Evolutionary conservation across 2,329 filamentous ascomycete genomes (phyloP).

Genomic region (Phyllosticta citrichinensis): DNA sequence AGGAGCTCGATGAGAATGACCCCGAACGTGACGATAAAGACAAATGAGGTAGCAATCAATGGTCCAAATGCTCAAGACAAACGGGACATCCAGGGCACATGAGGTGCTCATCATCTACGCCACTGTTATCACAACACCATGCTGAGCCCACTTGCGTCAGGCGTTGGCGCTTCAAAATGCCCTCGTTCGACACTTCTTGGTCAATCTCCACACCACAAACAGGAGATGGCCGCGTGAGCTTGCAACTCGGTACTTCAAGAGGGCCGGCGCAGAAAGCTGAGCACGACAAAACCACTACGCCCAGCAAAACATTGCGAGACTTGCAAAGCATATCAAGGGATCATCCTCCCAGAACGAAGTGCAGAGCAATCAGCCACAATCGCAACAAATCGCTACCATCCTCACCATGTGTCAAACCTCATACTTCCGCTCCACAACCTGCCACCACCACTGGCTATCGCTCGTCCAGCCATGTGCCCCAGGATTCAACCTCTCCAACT

Average conservation of each 20-base stretch:
- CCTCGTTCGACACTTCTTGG: background rate
- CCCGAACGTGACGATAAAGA: slow-evolving; percentile 23
- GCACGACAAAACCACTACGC: background rate
- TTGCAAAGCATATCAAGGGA: background rate
- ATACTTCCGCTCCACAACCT: slow-evolving; percentile 36
- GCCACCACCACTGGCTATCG: slow-evolving; percentile 40
- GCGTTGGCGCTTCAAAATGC: background rate
- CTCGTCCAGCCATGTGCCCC: slow-evolving; percentile 35
- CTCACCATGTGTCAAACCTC: slow-evolving; percentile 38
- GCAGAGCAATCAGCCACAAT: background rate
- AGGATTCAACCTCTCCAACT: slow-evolving; percentile 31
- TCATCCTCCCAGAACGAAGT: background rate
- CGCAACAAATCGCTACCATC: background rate
- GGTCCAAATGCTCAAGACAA: background rate
- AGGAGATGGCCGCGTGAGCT: background rate
- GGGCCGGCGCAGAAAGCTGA: background rate
- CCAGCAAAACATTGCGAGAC: background rate
- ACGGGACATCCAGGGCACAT: background rate
- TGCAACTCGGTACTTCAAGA: background rate
- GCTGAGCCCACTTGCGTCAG: background rate
- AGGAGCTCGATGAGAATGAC: slow-evolving; percentile 39
- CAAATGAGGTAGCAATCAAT: background rate
- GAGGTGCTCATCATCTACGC: background rate
- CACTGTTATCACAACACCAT: background rate
- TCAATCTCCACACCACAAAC: background rate